These are phyloP conservation scores for Fusarium pseudoanthophilum DNA, from an alignment of 2,329 filamentous ascomycete genomes.

Conservation along the genomic window DNA sequence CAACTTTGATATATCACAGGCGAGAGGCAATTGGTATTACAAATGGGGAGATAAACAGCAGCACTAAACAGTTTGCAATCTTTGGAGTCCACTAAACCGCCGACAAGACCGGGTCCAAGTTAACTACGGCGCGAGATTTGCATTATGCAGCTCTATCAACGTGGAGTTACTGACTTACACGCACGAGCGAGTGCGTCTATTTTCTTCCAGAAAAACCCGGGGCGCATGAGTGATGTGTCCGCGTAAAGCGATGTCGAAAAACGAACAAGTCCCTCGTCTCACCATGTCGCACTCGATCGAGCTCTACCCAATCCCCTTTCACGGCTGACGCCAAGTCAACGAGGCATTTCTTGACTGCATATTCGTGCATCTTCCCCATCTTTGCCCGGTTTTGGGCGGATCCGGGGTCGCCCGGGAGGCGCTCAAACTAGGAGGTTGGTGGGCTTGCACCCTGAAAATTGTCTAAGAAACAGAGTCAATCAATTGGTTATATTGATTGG, in stretches of 20 bases:
- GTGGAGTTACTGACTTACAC: constrained; percentile 24
- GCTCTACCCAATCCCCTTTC: constrained; percentile 26
- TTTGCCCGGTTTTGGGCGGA: constrained; percentile 41
- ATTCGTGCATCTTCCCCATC: constrained; percentile 40
- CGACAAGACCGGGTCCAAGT: constrained; percentile 31
- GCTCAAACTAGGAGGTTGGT: constrained; percentile 35
- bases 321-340: constrained; percentile 33
- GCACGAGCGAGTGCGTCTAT: neutral
- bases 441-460: constrained; percentile 19
- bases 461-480: neutral
- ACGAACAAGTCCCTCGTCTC: constrained; percentile 5
- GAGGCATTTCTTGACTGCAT: constrained; percentile 46
- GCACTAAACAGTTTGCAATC: constrained; percentile 20
- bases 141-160: constrained; percentile 31
- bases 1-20: neutral
- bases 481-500: constrained; percentile 38
- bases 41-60: constrained; percentile 1
- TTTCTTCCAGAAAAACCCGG: constrained; percentile 23
- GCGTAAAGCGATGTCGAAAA: constrained; percentile 4
- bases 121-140: constrained; percentile 30
- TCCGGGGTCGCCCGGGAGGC: constrained; percentile 47
- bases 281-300: constrained; percentile 5
- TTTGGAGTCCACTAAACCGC: constrained; percentile 35
- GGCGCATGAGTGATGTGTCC: constrained; percentile 2
- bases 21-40: constrained; percentile 1